Evolutionary conservation across 306 rosid species (phyloP), one percentile per base, ranked within the genome.

Genomic region (Acacia acuminata): DNA sequence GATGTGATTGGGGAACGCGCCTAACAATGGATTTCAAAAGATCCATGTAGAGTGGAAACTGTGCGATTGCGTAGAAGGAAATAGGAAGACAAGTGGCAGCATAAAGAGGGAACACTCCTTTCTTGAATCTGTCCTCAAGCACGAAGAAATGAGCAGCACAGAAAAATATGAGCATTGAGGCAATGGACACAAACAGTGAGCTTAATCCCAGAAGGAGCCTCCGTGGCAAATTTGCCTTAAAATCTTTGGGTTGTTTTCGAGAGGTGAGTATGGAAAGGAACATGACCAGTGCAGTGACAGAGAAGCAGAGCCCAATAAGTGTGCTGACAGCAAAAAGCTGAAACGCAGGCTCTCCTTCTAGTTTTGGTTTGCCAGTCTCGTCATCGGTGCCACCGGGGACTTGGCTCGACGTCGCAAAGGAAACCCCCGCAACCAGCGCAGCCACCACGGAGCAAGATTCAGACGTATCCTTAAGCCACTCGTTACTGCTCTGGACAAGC

Each of bases 191-290:
- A 9, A 89, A 88, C 6, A 91, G 85, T 7, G 95, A 87, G 22
- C 85, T 86, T 0, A 89, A 34, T 0, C 93, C 93, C 1, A 83
- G 0, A 14, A 89, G 36, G 20, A 93, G 91, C 84, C 81, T 91
- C 7, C 25, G 2, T 0, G 93, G 93, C 82, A 91, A 72, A 36
- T 40, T 70, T 6, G 0, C 0, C n/a, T 1, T 51, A 17, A 93
- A 93, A 58, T 90, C 93, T 38, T 61, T 86, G 1, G 64, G 82
- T 73, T 85, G 83, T 78, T 84, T 84, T 3, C 87, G 74, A 2
- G 93, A 87, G 12, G 88, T 86, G 30, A 86, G 67, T 16, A 92
- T 87, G 64, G 92, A 42, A 0, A 90, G 91, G 72, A 93, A 93
- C 86, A 89, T 89, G 1, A 91, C 55, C 30, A 91, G 38, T 3